phyloP scores from a whole-genome alignment of 1,284 basidiomycete genomes.

The Calocybe gambosa region DNA sequence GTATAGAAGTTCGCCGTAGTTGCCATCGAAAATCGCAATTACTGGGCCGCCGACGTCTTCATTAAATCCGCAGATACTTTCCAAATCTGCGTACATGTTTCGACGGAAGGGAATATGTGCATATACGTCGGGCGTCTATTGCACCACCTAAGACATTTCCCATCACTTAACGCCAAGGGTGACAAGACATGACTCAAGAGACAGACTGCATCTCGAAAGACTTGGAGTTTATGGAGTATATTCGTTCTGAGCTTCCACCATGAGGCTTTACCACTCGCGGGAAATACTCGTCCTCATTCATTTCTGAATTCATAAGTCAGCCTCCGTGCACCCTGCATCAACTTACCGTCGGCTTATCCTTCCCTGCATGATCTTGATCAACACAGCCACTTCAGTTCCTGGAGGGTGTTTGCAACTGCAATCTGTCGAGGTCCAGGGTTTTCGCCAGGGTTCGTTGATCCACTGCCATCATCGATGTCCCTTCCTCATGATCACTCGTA shows the following conservation, averaged over 20 bases:
- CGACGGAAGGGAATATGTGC: background rate
- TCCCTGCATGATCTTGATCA: constrained; percentile 17
- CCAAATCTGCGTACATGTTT: background rate
- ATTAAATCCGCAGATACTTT: background rate
- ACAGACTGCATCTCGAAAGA: no score
- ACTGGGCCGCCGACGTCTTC: background rate
- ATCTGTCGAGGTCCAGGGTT: constrained; percentile 11
- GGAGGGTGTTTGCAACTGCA: background rate
- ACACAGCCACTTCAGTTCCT: constrained; percentile 19
- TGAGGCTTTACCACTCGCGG: background rate
- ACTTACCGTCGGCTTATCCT: constrained; percentile 16
- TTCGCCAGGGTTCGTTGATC: constrained; percentile 15
- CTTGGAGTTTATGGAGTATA: no score
- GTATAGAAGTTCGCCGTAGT: background rate
- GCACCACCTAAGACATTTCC: background rate
- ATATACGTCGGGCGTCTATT: background rate
- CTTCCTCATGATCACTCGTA: background rate
- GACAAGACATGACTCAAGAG: background rate
- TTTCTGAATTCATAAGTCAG: background rate
- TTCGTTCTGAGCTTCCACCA: background rate
- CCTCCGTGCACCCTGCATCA: constrained; percentile 5
- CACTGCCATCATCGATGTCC: constrained; percentile 4
- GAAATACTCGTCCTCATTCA: background rate
- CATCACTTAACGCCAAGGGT: background rate
- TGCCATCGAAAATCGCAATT: background rate